Conservation (phyloP, 1,284 basidiomycete genomes). For the Takashimella koratensis region DNA sequence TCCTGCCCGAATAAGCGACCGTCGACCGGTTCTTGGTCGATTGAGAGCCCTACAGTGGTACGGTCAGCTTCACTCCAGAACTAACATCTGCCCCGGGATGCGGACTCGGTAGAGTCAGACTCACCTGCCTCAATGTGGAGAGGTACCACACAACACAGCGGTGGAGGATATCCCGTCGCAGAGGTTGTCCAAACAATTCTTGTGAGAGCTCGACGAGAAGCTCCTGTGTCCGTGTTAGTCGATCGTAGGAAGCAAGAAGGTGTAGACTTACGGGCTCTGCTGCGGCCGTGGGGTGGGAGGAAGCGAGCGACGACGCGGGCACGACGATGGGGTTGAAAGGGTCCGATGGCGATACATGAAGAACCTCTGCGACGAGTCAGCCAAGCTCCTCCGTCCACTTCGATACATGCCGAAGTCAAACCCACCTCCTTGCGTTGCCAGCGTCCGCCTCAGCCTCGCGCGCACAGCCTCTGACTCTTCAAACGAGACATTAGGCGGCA, state of each 20-base stretch:
- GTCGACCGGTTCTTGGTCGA: conserved; percentile 84
- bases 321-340: conserved; percentile 29
- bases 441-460: conserved; percentile 8
- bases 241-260: neutral
- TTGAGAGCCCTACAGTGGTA: conserved; percentile 37
- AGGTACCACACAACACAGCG: conserved; percentile 86
- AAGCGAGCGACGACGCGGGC: conserved; percentile 42
- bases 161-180: conserved; percentile 89
- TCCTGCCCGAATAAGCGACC: conserved; percentile 80
- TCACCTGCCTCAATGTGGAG: conserved; percentile 74
- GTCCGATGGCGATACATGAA: conserved; percentile 8
- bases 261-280: conserved; percentile 22
- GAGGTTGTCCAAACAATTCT: conserved; percentile 72
- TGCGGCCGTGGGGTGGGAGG: conserved; percentile 34
- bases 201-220: conserved; percentile 38
- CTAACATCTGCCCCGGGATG: too few relatives aligned
- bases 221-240: conserved; percentile 12
- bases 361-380: conserved; percentile 8
- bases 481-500: conserved; percentile 31
- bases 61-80: too few relatives aligned
- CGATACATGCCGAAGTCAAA: too few relatives aligned
- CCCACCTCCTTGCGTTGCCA: conserved; percentile 5
- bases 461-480: conserved; percentile 19
- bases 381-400: too few relatives aligned
- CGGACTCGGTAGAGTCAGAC: conserved; percentile 1